These are phyloP conservation scores for Plenodomus tracheiphilus DNA, from an alignment of 2,329 filamentous ascomycete species.

Conservation along the genomic window DNA sequence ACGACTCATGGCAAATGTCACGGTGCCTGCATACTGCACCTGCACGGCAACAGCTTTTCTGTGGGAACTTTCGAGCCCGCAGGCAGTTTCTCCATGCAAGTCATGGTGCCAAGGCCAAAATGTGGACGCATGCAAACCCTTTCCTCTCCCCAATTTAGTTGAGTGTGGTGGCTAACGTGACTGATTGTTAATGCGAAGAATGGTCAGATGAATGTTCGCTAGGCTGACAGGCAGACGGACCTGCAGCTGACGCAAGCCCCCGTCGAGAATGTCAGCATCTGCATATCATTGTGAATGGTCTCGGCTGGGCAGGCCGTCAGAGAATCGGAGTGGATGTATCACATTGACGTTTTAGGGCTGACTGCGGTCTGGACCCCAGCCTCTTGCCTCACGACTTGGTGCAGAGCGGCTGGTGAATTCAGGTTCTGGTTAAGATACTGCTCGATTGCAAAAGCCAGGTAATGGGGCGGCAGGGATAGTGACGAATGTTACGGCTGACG, in stretches of 20 bases:
- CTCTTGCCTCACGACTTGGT: not conserved
- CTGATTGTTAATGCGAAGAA: conserved; percentile 22
- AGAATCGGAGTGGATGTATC: not conserved
- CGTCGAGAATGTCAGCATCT: conserved; percentile 12
- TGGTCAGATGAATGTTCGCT: conserved; percentile 8
- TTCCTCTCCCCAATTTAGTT: not conserved
- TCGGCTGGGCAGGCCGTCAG: conserved; percentile 3
- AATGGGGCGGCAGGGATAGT: conserved; percentile 5
- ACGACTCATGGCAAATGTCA: not conserved
- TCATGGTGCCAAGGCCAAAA: not conserved
- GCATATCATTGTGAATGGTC: conserved; percentile 9
- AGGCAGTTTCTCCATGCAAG: not conserved
- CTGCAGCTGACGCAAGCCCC: conserved; percentile 31
- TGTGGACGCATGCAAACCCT: conserved; percentile 6
- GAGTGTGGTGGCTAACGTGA: conserved; percentile 17
- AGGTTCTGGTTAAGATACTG: not conserved
- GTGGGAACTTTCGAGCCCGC: not conserved
- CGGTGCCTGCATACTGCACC: not conserved
- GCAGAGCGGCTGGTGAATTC: not conserved
- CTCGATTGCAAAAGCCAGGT: conserved; percentile 9
- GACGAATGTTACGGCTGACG: conserved; percentile 5
- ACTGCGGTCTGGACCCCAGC: not conserved
- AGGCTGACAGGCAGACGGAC: conserved; percentile 19
- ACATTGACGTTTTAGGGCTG: conserved; percentile 2
- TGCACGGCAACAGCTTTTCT: not conserved